Conservation (phyloP, 2,329 filamentous ascomycete species). For the Sporothrix pseudoabietina region DNA sequence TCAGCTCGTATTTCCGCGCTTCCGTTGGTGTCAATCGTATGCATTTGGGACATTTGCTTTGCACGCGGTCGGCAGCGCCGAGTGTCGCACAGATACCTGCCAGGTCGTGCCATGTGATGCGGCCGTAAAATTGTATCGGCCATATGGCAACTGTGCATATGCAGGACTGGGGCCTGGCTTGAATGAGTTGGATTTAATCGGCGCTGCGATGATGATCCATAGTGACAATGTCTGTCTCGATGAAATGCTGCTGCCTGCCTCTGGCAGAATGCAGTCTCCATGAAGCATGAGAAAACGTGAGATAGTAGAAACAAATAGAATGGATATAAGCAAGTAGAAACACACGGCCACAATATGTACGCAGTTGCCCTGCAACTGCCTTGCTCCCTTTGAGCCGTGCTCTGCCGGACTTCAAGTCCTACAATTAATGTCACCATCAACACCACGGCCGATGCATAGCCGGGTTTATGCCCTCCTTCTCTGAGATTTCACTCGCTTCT, state of each 20-base stretch:
- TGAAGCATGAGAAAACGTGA: not conserved
- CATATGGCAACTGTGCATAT: not conserved
- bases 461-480: not conserved
- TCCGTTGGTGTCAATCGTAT: not conserved
- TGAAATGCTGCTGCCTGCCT: not conserved
- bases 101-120: not conserved
- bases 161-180: not conserved
- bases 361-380: not conserved
- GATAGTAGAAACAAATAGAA: not conserved
- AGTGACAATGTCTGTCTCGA: not conserved
- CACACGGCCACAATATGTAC: not conserved
- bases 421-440: too few species aligned
- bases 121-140: not conserved
- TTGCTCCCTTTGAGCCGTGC: not conserved
- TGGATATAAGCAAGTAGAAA: not conserved
- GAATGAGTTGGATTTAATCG: not conserved
- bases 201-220: not conserved
- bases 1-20: constrained; percentile 11
- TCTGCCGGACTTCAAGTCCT: not conserved
- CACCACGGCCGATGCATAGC: not conserved
- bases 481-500: not conserved
- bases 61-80: not conserved
- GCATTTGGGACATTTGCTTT: not conserved
- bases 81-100: not conserved
- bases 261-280: not conserved